Conservation (phyloP, 2,329 filamentous ascomycete species). For the Neocatenulostroma microsporum region DNA sequence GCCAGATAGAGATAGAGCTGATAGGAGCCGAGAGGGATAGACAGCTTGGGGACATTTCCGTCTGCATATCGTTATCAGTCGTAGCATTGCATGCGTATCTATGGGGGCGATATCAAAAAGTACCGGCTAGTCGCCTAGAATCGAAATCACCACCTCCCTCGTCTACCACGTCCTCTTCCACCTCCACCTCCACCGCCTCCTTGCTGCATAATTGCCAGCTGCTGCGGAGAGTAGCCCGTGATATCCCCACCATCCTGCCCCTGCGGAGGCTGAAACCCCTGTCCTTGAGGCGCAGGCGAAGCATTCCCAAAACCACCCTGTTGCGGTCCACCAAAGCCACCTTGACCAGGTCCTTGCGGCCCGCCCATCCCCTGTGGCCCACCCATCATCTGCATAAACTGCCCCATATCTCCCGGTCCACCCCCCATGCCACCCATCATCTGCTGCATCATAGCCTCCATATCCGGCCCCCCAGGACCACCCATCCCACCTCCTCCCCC, state of each 20-base stretch:
- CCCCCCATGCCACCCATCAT: slow-evolving; percentile 42
- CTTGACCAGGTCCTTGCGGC: slow-evolving; percentile 16
- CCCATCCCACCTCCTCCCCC: slow-evolving; percentile 3
- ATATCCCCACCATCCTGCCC: slow-evolving; percentile 18
- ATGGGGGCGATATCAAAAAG: too few species aligned
- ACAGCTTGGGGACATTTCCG: too few species aligned
- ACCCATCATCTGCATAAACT: slow-evolving; percentile 48
- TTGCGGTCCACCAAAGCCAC: slow-evolving; percentile 13
- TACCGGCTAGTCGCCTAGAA: too few species aligned
- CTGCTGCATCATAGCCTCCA: slow-evolving; percentile 51
- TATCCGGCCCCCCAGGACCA: too few species aligned
- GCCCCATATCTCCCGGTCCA: slow-evolving; percentile 44
- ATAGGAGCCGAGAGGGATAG: too few species aligned
- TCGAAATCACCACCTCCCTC: slow-evolving; percentile 20
- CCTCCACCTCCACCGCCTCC: slow-evolving; percentile 24
- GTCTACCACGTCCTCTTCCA: too few species aligned
- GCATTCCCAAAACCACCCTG: slow-evolving; percentile 4
- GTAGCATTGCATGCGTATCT: too few species aligned
- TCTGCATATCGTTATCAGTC: too few species aligned
- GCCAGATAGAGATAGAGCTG: too few species aligned
- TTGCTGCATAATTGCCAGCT: slow-evolving; percentile 30
- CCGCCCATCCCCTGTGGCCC: slow-evolving; percentile 14
- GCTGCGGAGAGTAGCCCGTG: slow-evolving; percentile 29
- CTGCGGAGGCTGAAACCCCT: slow-evolving; percentile 23
- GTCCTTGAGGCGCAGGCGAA: slow-evolving; percentile 19